Percentiles rank a stretch among this genome's conserved stretches.
Evolutionary conservation across 805 yeast species (phyloP).

Genomic region (Candida sanyiensis): DNA sequence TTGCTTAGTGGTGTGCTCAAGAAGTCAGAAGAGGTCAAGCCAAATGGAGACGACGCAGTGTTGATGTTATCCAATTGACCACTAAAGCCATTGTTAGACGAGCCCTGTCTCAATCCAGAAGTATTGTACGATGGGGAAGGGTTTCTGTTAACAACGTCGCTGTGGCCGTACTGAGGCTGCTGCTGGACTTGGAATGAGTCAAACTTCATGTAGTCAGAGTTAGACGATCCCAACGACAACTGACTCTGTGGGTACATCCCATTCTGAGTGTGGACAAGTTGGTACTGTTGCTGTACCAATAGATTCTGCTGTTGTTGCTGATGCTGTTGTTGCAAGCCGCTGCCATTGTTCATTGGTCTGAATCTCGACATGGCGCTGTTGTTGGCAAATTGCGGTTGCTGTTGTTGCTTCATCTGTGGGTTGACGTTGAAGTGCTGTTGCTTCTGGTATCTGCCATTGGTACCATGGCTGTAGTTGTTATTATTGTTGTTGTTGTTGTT

Average conservation of each 20-base stretch:
- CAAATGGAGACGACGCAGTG: conserved; percentile 16
- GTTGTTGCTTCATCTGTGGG: conserved; percentile 24
- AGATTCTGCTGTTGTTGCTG: conserved; percentile 6
- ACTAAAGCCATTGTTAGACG: conserved; percentile 14
- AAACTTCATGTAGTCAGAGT: conserved; percentile 5
- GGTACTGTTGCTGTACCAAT: conserved; percentile 1
- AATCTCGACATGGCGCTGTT: conserved; percentile 16
- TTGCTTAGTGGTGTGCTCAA: conserved; percentile 13
- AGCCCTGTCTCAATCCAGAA: conserved; percentile 14
- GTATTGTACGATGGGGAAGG: conserved; percentile 17
- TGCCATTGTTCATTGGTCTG: conserved; percentile 13
- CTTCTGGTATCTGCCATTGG: conserved; percentile 5
- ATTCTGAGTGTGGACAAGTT: conserved; percentile 2
- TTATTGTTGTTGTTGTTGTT: conserved; percentile 6
- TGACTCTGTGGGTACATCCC: conserved; percentile 6
- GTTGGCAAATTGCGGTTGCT: conserved; percentile 19
- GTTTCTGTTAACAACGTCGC: conserved; percentile 16
- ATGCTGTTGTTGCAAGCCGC: conserved; percentile 5
- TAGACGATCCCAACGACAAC: conserved; percentile 2
- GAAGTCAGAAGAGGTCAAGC: conserved; percentile 12
- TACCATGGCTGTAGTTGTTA: conserved; percentile 3
- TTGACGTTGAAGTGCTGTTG: conserved; percentile 17
- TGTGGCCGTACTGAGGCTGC: conserved; percentile 15
- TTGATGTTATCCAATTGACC: conserved; percentile 17
- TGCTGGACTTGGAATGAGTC: conserved; percentile 13